These are phyloP conservation scores for Hemisphaericaspora nanyangensis DNA, from an alignment of 805 yeast species.

Conservation along the genomic window DNA sequence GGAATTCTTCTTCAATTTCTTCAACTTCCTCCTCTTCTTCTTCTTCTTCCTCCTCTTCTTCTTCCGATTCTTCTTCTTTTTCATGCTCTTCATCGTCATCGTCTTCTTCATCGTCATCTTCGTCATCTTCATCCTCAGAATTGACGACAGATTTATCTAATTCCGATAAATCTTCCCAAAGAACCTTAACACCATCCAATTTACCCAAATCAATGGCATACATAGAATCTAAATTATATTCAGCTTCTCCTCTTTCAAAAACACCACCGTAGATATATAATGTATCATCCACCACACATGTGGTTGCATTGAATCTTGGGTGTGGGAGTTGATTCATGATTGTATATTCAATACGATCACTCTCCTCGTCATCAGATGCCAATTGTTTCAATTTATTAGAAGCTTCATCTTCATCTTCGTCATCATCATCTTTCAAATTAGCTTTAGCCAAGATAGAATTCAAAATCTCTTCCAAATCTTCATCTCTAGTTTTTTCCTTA, in stretches of 20 bases:
- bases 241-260: slow-evolving; percentile 86
- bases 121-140: slow-evolving; percentile 59
- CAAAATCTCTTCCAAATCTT: slow-evolving; percentile 77
- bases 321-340: slow-evolving; percentile 70
- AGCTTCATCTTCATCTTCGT: slow-evolving; percentile 41
- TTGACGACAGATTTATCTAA: slow-evolving; percentile 49
- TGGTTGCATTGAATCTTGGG: slow-evolving; percentile 80
- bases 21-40: slow-evolving; percentile 63
- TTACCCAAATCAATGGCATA: slow-evolving; percentile 83
- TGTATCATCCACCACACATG: slow-evolving; percentile 80
- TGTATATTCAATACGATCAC: slow-evolving; percentile 47
- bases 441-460: slow-evolving; percentile 71
- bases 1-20: slow-evolving; percentile 64
- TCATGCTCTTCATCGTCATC: slow-evolving; percentile 52
- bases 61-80: slow-evolving; percentile 37
- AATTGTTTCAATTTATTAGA: slow-evolving; percentile 37
- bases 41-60: slow-evolving; percentile 59
- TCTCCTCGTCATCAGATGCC: slow-evolving; percentile 38
- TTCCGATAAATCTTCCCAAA: slow-evolving; percentile 82
- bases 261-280: slow-evolving; percentile 86
- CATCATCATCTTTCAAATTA: slow-evolving; percentile 60
- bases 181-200: slow-evolving; percentile 80
- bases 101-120: slow-evolving; percentile 56
- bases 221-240: slow-evolving; percentile 77
- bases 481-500: slow-evolving; percentile 59